Evolutionary conservation across 2,329 filamentous ascomycete genomes (phyloP), one percentile per base, ranked within the genome.

Genomic region (Arthrobotrys sphaeroides): DNA sequence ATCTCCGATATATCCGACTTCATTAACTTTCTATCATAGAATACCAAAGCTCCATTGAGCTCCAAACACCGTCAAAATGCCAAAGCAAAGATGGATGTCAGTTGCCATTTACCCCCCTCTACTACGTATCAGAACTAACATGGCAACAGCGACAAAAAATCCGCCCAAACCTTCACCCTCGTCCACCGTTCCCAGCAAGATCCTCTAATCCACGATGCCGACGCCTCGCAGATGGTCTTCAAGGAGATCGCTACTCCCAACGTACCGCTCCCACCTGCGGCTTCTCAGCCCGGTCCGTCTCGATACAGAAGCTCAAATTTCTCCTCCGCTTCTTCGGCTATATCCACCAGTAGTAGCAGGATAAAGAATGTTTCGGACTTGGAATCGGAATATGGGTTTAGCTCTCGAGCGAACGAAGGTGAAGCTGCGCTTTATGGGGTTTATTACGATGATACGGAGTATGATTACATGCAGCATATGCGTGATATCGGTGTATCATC

Each of bases 391-490:
- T 88, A 90, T 81, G 89, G 97, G 57, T 85, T 86, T 43, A 84
- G 84, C 74, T 89, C 97, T 78, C 90, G 94, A 79, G 87, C 88
- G 68, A 98, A 99, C 82, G 95, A 99, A 83, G 96, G 96, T 80
- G 94, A 99, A 84, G 95, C 96, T 6, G 95, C 96, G 78, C 92
- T 91, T 82, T 89, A 97, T 83, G 95, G 95, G 78, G 88, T 99
- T 78, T 99, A 91, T 85, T 99, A 87, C 83, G 96, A 99, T 83
- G 95, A 99, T 83, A 91, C 92, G 78, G 88, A 92, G 81, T 99
- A 99, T 84, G 95, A 99, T 83, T 99, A 99, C 84, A 99, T 99
- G 95, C 95, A 99, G 83, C 95, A 99, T 83, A 85, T 99, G 86
- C 91, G 93, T 66, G 95, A 98, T 80, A 84, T 99, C n/a, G 92